phyloP scores from a whole-genome alignment of 331 rosid species.

The Cydonia oblonga region DNA sequence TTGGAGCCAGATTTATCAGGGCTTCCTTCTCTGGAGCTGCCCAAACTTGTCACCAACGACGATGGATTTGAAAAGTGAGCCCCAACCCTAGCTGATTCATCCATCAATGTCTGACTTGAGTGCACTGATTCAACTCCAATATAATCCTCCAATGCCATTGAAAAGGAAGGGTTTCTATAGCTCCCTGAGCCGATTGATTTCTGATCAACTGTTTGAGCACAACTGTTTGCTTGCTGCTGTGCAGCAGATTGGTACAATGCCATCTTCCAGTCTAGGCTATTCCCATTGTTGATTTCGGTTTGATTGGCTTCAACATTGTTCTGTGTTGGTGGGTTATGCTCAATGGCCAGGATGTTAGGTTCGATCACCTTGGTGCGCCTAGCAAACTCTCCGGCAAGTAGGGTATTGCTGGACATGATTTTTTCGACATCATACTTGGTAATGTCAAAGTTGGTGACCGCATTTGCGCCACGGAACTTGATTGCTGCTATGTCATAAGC shows the following conservation, averaged over 20 bases:
- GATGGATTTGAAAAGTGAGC: slow-evolving; percentile 66
- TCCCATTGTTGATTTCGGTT: slow-evolving; percentile 15
- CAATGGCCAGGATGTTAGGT: slow-evolving; percentile 17
- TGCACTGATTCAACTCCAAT: slow-evolving; percentile 44
- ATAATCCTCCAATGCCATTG: slow-evolving; percentile 58
- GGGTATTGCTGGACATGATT: slow-evolving; percentile 81
- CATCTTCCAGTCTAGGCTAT: slow-evolving; percentile 48
- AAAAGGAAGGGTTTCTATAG: slow-evolving; percentile 33
- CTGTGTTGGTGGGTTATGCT: slow-evolving; percentile 17
- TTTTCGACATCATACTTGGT: slow-evolving; percentile 78
- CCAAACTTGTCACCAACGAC: slow-evolving; percentile 63
- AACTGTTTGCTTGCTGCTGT: slow-evolving; percentile 19
- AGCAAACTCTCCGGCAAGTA: slow-evolving; percentile 73
- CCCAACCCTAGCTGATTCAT: slow-evolving; percentile 29
- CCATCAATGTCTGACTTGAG: slow-evolving; percentile 30
- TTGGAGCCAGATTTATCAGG: slow-evolving; percentile 52
- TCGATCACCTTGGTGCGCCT: slow-evolving; percentile 43
- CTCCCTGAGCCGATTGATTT: slow-evolving; percentile 24
- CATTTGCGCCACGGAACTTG: slow-evolving; percentile 82
- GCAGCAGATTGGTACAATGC: slow-evolving; percentile 24
- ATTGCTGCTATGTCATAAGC: slow-evolving; percentile 99
- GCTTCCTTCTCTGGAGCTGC: slow-evolving; percentile 75
- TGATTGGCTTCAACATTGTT: slow-evolving; percentile 25
- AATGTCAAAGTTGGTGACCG: slow-evolving; percentile 90
- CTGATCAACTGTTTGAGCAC: slow-evolving; percentile 27